Percentiles rank a stretch among this genome's conserved stretches.
These are phyloP conservation scores for Tetrapisispora fleetii DNA, from an alignment of 805 yeast species.

Conservation along the genomic window DNA sequence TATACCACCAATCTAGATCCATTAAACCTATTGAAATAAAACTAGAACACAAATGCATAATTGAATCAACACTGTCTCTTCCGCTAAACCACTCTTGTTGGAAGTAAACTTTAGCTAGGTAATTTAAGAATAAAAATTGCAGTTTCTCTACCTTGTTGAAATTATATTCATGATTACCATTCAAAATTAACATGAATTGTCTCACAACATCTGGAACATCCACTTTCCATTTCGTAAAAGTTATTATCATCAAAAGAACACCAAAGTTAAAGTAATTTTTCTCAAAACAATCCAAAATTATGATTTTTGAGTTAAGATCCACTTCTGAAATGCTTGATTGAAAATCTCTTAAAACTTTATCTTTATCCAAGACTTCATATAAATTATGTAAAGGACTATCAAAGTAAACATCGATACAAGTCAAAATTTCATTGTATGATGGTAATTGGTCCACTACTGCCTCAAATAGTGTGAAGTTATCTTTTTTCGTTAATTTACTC, in stretches of 20 bases:
- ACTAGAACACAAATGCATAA: constrained; percentile 15
- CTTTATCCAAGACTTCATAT: constrained; percentile 11
- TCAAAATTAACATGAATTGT: constrained; percentile 12
- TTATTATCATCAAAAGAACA: constrained; percentile 15
- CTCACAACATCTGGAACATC: constrained; percentile 13
- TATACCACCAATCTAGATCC: constrained; percentile 15
- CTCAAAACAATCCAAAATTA: constrained; percentile 5
- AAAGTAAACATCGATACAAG: constrained; percentile 9
- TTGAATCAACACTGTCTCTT: constrained; percentile 14
- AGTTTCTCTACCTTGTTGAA: constrained; percentile 21
- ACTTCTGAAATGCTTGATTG: background rate
- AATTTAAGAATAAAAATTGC: constrained; percentile 21
- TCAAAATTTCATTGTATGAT: constrained; percentile 5
- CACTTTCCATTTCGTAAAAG: constrained; percentile 10
- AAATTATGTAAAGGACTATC: constrained; percentile 11
- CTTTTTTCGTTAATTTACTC: background rate
- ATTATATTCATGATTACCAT: constrained; percentile 15
- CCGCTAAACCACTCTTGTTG: constrained; percentile 16
- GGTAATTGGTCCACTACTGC: constrained; percentile 9
- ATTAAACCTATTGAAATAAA: constrained; percentile 18
- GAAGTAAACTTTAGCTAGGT: constrained; percentile 10
- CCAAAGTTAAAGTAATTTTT: constrained; percentile 20
- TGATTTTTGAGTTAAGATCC: background rate
- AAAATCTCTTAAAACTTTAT: constrained; percentile 12
- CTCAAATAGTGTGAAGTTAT: background rate